Evolutionary conservation across 129 eudicot genomes (phyloP).

Genomic region (Dittrichia graveolens): DNA sequence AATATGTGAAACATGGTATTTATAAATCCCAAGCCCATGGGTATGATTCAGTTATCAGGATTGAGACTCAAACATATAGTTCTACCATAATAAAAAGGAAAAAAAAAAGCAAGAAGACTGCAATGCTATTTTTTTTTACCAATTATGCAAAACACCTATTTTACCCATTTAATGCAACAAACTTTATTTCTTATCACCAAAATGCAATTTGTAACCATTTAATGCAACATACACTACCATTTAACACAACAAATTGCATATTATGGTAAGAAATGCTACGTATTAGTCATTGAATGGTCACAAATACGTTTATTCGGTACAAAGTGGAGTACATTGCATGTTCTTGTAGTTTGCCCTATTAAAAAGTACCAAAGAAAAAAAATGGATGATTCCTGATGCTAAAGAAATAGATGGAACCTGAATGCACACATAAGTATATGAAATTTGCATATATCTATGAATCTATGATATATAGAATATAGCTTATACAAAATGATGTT

Average conservation of each 20-base stretch:
- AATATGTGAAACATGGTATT: background rate
- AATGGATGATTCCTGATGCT: background rate
- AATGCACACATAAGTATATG: background rate
- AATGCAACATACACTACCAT: background rate
- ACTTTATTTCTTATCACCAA: background rate
- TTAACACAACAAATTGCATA: background rate
- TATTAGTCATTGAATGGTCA: background rate
- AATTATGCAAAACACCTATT: background rate
- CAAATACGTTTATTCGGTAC: background rate
- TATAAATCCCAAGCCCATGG: slow-evolving; percentile 1
- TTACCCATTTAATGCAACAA: background rate
- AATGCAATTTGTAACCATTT: background rate
- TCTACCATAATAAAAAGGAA: too few relatives aligned
- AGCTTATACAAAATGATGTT: background rate
- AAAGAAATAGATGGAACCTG: background rate
- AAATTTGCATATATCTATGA: background rate
- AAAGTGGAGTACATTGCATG: background rate
- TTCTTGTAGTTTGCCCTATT: background rate
- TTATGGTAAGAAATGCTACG: too few relatives aligned
- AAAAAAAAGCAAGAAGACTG: background rate
- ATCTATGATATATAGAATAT: background rate
- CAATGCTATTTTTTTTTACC: background rate
- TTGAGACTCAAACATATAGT: too few relatives aligned
- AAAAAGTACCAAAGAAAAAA: background rate
- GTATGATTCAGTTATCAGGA: background rate